Base-by-base conservation (phyloP, 352 stramenopile species). In the Pythium apleroticum region DNA sequence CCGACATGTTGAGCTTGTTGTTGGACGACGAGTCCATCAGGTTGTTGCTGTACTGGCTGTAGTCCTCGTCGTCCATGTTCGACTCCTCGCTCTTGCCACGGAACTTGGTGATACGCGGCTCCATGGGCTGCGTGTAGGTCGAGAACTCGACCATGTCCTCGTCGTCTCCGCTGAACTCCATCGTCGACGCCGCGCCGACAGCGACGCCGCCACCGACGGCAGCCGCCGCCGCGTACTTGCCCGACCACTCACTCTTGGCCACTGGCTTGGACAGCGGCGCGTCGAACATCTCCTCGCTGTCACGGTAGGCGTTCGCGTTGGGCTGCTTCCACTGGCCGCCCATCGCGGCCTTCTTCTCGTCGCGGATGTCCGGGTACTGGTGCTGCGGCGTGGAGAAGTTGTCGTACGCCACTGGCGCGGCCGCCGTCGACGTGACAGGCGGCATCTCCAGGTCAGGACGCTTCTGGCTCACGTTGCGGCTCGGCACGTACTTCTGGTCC, bases 51-150 rank as follows among this genome's bases (percentile, higher is more conserved):
- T 61, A 57, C 43, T 59, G 62, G 17, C 52, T 48, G 43, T 56
- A 30, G 52, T 49, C 62, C 2, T 49, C 20, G 19, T 55, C 54
- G n/a, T 45, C 48, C 22, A 43, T 61, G 35, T 24, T 52, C 35
- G 28, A 53, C 33, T 60, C 55, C 41, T 69, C 63, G 39, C 57
- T 69, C 24, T 69, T 22, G n/a, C 63, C 63, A 20, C 63, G 63
- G 63, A 56, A 68, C 31, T 54, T 55, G 28, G 62, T 68, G 55
- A 68, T 62, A 28, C 57, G 62, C 28, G 43, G 43, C 41, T 49
- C 41, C 41, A 49, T 49, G 5, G 41, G 19, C 43, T 50, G 43
- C 7, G 43, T 27, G 43, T 50, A 50, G 6, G 10, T 27, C 19
- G 43, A 50, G 43, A 27, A 50, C 43, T 50, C 43, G n/a, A 64